Conservation (phyloP, 176 grass and related monocot species). For the Puya raimondii region DNA sequence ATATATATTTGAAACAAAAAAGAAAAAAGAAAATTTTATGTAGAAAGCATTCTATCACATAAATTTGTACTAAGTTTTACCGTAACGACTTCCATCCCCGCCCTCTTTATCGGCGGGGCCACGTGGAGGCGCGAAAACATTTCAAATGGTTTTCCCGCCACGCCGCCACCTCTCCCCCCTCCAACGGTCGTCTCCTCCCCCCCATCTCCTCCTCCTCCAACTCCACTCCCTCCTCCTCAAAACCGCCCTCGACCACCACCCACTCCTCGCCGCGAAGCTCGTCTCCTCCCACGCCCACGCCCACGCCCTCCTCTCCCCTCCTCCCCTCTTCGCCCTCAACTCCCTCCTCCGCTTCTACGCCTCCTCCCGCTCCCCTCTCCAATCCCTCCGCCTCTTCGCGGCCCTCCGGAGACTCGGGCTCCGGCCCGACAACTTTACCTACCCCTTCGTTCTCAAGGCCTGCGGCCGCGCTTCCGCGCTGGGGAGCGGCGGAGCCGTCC, state of each 20-base stretch:
- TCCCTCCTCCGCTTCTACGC: conserved; percentile 7
- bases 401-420: not conserved
- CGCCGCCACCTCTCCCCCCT: conserved; percentile 7
- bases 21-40: too few relatives aligned
- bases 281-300: conserved; percentile 12
- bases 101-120: too few relatives aligned
- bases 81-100: too few relatives aligned
- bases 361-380: conserved; percentile 7
- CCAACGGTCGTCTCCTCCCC: conserved; percentile 11
- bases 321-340: not conserved
- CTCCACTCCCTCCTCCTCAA: conserved; percentile 28
- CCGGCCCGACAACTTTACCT: conserved; percentile 10
- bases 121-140: not conserved
- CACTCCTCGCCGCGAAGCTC: conserved; percentile 3
- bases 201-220: conserved; percentile 6
- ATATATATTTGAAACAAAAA: too few relatives aligned
- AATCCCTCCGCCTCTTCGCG: conserved; percentile 15
- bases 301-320: conserved; percentile 7
- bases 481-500: conserved; percentile 6
- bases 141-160: conserved; percentile 10
- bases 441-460: conserved; percentile 23
- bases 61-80: too few relatives aligned
- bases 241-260: conserved; percentile 14
- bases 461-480: conserved; percentile 11
- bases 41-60: too few relatives aligned